Conservation (phyloP, 2,329 filamentous ascomycete genomes). For the Neopestalotiopsis clavispora region DNA sequence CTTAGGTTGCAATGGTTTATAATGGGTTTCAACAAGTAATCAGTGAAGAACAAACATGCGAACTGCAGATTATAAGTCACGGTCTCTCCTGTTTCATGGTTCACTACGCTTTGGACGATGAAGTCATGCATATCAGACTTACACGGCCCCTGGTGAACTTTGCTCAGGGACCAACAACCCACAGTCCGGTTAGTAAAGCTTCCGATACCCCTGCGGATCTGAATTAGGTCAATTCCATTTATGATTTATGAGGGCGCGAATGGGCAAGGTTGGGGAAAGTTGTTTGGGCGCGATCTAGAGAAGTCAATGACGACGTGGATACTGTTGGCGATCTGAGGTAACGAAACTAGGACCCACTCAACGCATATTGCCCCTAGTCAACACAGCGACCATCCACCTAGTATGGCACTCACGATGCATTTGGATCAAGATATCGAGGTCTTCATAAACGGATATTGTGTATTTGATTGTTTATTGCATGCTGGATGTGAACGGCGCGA, state of each 20-base stretch:
- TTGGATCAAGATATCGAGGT: no score
- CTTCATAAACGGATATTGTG: no score
- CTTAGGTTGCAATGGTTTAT: not conserved
- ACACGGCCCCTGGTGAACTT: not conserved
- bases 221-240: not conserved
- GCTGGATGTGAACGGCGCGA: no score
- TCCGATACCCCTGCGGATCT: not conserved
- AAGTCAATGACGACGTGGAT: conserved; percentile 21
- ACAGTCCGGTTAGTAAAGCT: not conserved
- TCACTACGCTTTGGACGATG: not conserved
- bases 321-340: conserved; percentile 10
- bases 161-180: not conserved
- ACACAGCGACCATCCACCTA: not conserved
- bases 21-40: not conserved
- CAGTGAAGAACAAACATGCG: not conserved
- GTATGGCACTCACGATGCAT: not conserved
- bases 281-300: conserved; percentile 13
- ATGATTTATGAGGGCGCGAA: not conserved
- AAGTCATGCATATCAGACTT: conserved; percentile 9
- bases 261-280: not conserved
- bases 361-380: not conserved
- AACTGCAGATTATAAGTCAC: not conserved
- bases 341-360: not conserved
- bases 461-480: no score
- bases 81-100: not conserved